Base-by-base conservation (phyloP, 495 filamentous ascomycete species). In the Xylaria sp. region DNA sequence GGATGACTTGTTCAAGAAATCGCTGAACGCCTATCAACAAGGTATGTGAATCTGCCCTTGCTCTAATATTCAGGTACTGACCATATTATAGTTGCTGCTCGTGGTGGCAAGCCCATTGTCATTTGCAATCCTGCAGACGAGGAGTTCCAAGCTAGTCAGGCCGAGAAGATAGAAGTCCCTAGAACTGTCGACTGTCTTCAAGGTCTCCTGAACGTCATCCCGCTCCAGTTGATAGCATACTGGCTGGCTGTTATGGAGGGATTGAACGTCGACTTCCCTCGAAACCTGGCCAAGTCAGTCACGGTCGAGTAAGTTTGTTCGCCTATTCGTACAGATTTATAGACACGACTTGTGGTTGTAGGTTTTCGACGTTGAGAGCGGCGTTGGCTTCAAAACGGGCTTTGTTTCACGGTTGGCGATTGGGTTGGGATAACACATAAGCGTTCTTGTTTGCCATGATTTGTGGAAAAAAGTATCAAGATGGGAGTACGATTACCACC, bases 11-110 rank as follows among this genome's bases (percentile, higher is more conserved):
- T 99, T 98, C 84, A 90, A 90, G 80, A 99, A 99, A 84, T 98
- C 95, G 14, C 85, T 99, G 71, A 99, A 99, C 80, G 96, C 96
- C 75, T 99, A 98, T 80, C 96, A 99, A 84, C 96, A 99, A 87
- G 91, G 93, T 94, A 85, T 79, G 88, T 83, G 55, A 67, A 61
- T n/a, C 26, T 29, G 59, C 48, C n/a, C 3, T 66, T 66, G 26
- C 4, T 55, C 37, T 0, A 31, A 53, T 5, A 2, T 43, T 29
- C 31, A 50, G 46, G 17, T 31, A 55, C 48, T 67, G 9, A 72
- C 63, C 35, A 48, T 73, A 43, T 63, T 52, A 62, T 73, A 92
- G 96, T 99, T 75, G 92, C 97, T 85, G 96, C 96, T 75, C 94
- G 96, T 76, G 88, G 89, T 73, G 96, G 96, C 74, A 93, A 94